Percentiles rank a stretch among this genome's conserved stretches.
phyloP scores from a whole-genome alignment of 495 filamentous ascomycete species.

The Daldinia loculata region DNA sequence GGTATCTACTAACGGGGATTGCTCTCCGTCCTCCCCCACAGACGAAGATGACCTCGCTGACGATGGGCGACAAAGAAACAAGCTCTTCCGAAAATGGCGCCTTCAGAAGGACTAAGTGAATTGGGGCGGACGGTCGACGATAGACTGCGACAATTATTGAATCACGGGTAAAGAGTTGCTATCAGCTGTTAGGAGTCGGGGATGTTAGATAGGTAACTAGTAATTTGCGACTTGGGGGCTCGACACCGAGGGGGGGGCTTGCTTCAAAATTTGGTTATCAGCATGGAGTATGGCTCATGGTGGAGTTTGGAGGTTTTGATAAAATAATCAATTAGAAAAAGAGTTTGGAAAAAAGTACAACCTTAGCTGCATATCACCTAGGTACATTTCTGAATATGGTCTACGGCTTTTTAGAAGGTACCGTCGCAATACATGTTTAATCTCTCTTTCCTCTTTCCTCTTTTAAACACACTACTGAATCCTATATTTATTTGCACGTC shows the following conservation, averaged over 20 bases:
- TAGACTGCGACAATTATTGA: not conserved
- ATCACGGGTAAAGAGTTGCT: not conserved
- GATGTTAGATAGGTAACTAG: not conserved
- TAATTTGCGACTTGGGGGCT: not conserved
- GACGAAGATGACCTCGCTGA: conserved; percentile 19
- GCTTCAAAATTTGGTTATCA: not conserved
- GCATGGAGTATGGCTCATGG: conserved; percentile 5
- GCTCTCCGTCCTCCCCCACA: conserved; percentile 25
- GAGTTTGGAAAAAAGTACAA: no score
- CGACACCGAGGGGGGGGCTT: not conserved
- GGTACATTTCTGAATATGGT: not conserved
- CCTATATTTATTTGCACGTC: not conserved
- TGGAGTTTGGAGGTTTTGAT: not conserved
- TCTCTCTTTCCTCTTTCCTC: not conserved
- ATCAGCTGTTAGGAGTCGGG: not conserved
- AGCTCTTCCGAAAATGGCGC: conserved; percentile 39
- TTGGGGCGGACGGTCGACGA: not conserved
- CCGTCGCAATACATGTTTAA: not conserved
- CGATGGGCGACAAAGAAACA: conserved; percentile 34
- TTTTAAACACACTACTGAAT: not conserved
- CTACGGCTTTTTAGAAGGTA: not conserved
- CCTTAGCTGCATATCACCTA: no score
- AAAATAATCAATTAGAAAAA: not conserved
- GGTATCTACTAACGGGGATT: conserved; percentile 27
- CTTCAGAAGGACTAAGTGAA: conserved; percentile 29